Evolutionary conservation across 768 basidiomycete species (phyloP).

Genomic region (Boletus subparvulus): DNA sequence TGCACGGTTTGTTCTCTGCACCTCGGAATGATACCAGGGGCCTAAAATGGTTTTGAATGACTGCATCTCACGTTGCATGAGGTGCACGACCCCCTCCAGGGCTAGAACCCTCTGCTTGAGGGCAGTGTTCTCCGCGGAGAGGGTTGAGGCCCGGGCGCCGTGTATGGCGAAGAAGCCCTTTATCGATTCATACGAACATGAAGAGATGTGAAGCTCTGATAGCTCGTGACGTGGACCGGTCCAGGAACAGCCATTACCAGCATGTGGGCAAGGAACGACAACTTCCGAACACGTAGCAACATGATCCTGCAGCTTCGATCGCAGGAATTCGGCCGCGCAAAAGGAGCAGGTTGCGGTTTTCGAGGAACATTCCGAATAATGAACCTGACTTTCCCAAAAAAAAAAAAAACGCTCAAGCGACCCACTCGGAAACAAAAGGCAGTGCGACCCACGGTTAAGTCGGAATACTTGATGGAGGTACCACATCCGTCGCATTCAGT

Average conservation of each 20-base stretch:
- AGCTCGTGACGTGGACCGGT: conserved; percentile 42
- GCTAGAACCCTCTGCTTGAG: conserved; percentile 58
- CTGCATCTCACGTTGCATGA: conserved; percentile 56
- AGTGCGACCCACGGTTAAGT: conserved; percentile 38
- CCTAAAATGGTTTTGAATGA: conserved; percentile 58
- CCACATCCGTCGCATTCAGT: conserved; percentile 43
- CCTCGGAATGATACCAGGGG: conserved; percentile 55
- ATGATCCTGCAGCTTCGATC: conserved; percentile 38
- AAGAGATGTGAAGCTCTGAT: conserved; percentile 35
- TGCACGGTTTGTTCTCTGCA: conserved; percentile 19
- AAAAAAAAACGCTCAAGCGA: conserved; percentile 1
- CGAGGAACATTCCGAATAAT: conserved; percentile 40
- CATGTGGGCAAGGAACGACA: conserved; percentile 45
- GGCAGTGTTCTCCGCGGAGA: conserved; percentile 64
- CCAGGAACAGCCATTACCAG: conserved; percentile 54
- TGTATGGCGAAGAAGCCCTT: conserved; percentile 57
- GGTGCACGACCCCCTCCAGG: conserved; percentile 54
- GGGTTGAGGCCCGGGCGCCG: conserved; percentile 37
- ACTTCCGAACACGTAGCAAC: conserved; percentile 38
- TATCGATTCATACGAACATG: conserved; percentile 60
- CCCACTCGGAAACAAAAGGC: neutral
- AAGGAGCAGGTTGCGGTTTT: conserved; percentile 38
- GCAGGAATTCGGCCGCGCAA: conserved; percentile 39
- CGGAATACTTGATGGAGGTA: conserved; percentile 31
- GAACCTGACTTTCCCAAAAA: conserved; percentile 31